phyloP scores from a whole-genome alignment of 352 stramenopile species.

The Phytophthora hibernalis region DNA sequence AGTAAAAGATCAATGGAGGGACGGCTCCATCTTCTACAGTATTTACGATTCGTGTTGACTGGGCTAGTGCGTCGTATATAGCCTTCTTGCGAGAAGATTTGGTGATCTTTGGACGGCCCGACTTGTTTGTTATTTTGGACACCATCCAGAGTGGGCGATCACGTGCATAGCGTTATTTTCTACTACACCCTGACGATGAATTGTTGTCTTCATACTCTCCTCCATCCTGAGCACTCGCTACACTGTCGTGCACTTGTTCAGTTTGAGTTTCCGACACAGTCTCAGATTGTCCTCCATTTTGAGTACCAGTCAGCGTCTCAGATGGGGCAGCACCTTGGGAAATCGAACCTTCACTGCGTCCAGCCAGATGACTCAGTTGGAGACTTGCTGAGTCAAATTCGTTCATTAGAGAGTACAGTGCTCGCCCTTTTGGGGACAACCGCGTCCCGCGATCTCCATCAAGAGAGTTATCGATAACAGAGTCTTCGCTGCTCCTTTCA shows the following conservation, averaged over 20 bases:
- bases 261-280: background rate
- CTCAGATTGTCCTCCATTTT: too few species aligned
- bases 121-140: background rate
- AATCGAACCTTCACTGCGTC: background rate
- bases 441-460: background rate
- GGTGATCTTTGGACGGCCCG: background rate
- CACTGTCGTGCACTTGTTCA: background rate
- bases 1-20: conserved; percentile 1
- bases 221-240: background rate
- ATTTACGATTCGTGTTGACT: background rate
- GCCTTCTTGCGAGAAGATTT: background rate
- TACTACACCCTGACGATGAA: background rate
- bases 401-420: background rate
- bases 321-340: background rate
- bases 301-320: background rate
- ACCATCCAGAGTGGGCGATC: background rate
- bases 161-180: background rate
- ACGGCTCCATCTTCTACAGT: background rate
- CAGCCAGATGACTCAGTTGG: background rate
- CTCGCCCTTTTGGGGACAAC: background rate
- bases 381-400: background rate
- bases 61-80: background rate
- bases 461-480: background rate
- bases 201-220: background rate
- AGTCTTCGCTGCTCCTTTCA: background rate